These are phyloP conservation scores for Coemansia sp. DNA, from an alignment of 192 early-diverging fungal genomes.

Conservation along the genomic window DNA sequence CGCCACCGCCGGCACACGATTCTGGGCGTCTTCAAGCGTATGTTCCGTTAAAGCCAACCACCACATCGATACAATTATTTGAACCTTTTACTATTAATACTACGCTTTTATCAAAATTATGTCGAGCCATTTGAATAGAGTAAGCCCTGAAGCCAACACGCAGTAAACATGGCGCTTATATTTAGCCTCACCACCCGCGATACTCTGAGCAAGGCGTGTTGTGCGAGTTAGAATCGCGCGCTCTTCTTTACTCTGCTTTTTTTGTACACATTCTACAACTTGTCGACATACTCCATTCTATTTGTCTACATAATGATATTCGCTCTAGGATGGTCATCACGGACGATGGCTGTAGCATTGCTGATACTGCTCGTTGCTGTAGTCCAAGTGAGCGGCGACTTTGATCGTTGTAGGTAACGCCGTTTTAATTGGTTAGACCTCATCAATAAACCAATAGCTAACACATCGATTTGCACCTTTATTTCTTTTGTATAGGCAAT, in stretches of 20 bases:
- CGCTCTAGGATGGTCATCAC: background rate
- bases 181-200: background rate
- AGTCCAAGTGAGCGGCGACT: constrained; percentile 17
- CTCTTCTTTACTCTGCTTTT: background rate
- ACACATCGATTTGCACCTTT: background rate
- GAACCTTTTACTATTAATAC: background rate
- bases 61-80: background rate
- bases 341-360: background rate
- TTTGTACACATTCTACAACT: background rate
- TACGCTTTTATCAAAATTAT: background rate
- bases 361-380: constrained; percentile 11
- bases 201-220: background rate
- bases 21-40: constrained; percentile 54
- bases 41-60: constrained; percentile 35
- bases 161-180: constrained; percentile 3
- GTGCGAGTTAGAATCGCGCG: background rate
- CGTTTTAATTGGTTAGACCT: background rate
- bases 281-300: background rate
- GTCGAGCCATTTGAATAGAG: background rate
- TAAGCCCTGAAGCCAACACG: background rate
- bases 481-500: constrained; percentile 22
- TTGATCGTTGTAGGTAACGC: constrained; percentile 32
- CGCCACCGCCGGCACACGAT: constrained; percentile 46
- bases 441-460: background rate
- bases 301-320: background rate